Percentiles rank a stretch among this genome's conserved stretches.
Conservation (phyloP, 1,139 yeast genomes). For the Hyphopichia burtonii region DNA sequence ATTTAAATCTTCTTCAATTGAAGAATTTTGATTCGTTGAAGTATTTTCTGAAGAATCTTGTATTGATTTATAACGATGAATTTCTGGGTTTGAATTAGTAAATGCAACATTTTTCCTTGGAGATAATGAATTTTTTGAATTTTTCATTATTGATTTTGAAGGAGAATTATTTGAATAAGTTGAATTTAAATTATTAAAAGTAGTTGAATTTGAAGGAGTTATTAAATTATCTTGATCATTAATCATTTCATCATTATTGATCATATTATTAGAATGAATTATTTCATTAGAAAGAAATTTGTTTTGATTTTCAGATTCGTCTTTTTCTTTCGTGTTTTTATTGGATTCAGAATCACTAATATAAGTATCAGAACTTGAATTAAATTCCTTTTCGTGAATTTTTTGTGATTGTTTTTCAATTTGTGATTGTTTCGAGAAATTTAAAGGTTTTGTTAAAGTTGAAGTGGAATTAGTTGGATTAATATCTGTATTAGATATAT, state of each 20-base stretch:
- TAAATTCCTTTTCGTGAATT: slow-evolving; percentile 24
- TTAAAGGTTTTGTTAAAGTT: slow-evolving; percentile 39
- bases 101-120: slow-evolving; percentile 45
- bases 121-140: slow-evolving; percentile 16
- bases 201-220: not conserved
- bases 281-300: slow-evolving; percentile 21
- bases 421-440: slow-evolving; percentile 13
- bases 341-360: slow-evolving; percentile 29
- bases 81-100: slow-evolving; percentile 30
- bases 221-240: not conserved
- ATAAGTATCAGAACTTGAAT: slow-evolving; percentile 45
- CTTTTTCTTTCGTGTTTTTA: not conserved
- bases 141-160: slow-evolving; percentile 42
- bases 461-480: too few species aligned
- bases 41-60: slow-evolving; percentile 1
- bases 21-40: slow-evolving; percentile 8
- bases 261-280: slow-evolving; percentile 12
- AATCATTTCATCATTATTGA: slow-evolving; percentile 2
- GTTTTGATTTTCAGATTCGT: not conserved
- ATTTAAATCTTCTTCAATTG: slow-evolving; percentile 4
- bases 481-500: slow-evolving; percentile 1
- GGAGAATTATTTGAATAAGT: slow-evolving; percentile 26
- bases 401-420: not conserved
- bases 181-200: not conserved
- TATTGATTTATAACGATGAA: slow-evolving; percentile 30